These are phyloP conservation scores for Termitomyces sp. DNA, from an alignment of 768 basidiomycete species.

Conservation along the genomic window DNA sequence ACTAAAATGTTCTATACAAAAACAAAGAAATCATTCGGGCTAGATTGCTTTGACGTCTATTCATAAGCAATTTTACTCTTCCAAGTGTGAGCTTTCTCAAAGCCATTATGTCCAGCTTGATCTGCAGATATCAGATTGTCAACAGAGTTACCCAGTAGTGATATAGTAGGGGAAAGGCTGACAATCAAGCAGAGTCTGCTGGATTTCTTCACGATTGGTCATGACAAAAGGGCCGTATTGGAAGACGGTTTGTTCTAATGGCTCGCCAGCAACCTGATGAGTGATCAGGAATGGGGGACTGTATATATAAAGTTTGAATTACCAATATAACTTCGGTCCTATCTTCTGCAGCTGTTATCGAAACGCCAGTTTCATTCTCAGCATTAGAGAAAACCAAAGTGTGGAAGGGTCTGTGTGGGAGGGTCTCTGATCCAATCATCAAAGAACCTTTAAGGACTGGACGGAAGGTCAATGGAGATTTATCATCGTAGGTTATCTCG, in stretches of 20 bases:
- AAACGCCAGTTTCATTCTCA: conserved; percentile 61
- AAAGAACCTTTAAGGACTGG: conserved; percentile 67
- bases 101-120: conserved; percentile 77
- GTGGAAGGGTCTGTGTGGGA: conserved; percentile 56
- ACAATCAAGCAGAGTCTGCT: conserved; percentile 82
- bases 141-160: neutral
- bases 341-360: conserved; percentile 52
- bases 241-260: conserved; percentile 82
- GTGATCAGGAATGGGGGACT: neutral
- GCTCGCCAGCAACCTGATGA: conserved; percentile 74
- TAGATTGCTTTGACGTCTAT: conserved; percentile 10
- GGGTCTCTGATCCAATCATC: conserved; percentile 44
- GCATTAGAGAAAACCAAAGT: conserved; percentile 79
- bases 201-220: conserved; percentile 76
- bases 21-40: neutral
- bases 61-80: conserved; percentile 70
- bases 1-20: too few relatives aligned
- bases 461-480: conserved; percentile 1
- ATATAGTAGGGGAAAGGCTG: conserved; percentile 18
- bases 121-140: conserved; percentile 43
- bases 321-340: conserved; percentile 77
- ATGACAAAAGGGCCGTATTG: conserved; percentile 90
- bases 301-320: conserved; percentile 11
- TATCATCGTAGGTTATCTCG: neutral
- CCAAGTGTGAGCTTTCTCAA: conserved; percentile 89